Evolutionary conservation across 164 flowering plant species (phyloP), one percentile per base, ranked within the genome.

Genomic region (Euptelea pleiosperma): DNA sequence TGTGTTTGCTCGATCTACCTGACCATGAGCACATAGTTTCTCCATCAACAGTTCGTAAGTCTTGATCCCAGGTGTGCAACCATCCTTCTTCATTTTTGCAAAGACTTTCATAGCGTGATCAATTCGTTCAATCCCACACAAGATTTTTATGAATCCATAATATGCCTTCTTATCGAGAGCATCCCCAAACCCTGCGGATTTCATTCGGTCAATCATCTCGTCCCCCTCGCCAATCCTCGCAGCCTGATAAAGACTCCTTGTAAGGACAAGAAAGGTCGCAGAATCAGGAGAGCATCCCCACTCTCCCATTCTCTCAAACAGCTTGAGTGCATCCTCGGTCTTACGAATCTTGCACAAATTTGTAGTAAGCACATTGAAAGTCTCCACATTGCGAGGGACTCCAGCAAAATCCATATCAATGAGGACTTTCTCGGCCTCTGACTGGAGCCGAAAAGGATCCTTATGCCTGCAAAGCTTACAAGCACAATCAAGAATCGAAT

Each of bases 81-180:
- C 83, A 67, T 87, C 91, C 43, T 67, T 61, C 70, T 94, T 94
- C 96, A 94, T 94, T 77, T 37, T 85, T n/a, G 49, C 69, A 55
- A 94, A 91, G 9, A 89, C 79, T 40, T 48, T 66, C 93, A 91
- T 57, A 0, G 99, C 97, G 69, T 91, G 99, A 69, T 87, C 93
- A 66, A 94, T 55, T 67, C 99, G 80, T 77, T 87, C 97, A 53
- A 94, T 89, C 44, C 99, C 99, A 65, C 97, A 91, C 70, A 91
- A 68, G n/a, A 85, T 78, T 58, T 74, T 87, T 52, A 94, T 12
- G 52, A 88, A 89, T 33, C 78, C 89, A 47, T 73, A 94, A 62
- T 91, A 91, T 0, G 66, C 81, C 62, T 84, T 84, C 76, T 55
- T 80, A 70, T 78, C 76, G n/a, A 94, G 75, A 2, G 67, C 63